A percentile compares a stretch with the other conserved stretches of the same genome.
Conservation (phyloP, 495 filamentous ascomycete species). For the Cenococcum geophilum region DNA sequence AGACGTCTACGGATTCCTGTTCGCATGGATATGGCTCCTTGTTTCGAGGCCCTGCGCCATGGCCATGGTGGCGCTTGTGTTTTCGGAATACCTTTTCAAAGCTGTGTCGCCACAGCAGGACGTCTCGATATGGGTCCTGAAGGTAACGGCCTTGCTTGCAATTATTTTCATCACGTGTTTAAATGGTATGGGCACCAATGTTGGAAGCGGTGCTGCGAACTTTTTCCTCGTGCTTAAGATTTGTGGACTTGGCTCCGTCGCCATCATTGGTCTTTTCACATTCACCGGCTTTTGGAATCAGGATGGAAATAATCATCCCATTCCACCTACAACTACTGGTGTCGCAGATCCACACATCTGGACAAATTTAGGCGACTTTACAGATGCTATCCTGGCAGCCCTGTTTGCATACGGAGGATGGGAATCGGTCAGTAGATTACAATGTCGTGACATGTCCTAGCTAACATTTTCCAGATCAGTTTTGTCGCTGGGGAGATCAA, state of each 20-base stretch:
- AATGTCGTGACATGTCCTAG: too few species aligned
- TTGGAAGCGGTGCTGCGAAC: constrained; percentile 20
- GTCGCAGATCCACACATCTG: constrained; percentile 14
- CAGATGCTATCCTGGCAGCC: constrained; percentile 24
- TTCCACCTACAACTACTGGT: constrained; percentile 5
- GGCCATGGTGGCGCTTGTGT: constrained; percentile 37
- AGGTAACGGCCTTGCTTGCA: constrained; percentile 32
- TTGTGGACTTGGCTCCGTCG: constrained; percentile 10
- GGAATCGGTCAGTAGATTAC: constrained; percentile 37
- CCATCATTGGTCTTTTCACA: constrained; percentile 15
- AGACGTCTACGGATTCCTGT: constrained; percentile 37
- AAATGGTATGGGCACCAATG: constrained; percentile 24
- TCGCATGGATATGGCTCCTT: constrained; percentile 38
- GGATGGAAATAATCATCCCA: constrained; percentile 14
- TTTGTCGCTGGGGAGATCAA: constrained; percentile 38
- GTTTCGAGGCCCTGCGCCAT: constrained; percentile 29
- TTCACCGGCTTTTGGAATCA: constrained; percentile 11
- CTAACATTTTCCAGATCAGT: constrained; percentile 25
- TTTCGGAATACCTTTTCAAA: constrained; percentile 34
- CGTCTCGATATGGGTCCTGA: constrained; percentile 26
- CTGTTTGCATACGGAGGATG: constrained; percentile 35
- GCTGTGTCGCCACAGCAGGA: constrained; percentile 5
- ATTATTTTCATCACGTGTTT: constrained; percentile 28
- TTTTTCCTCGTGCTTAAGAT: constrained; percentile 25
- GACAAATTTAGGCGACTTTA: constrained; percentile 19